A percentile compares a stretch with the other conserved stretches of the same genome.
Evolutionary conservation across 768 basidiomycete genomes (phyloP).

Genomic region (Leccinellum luteum): DNA sequence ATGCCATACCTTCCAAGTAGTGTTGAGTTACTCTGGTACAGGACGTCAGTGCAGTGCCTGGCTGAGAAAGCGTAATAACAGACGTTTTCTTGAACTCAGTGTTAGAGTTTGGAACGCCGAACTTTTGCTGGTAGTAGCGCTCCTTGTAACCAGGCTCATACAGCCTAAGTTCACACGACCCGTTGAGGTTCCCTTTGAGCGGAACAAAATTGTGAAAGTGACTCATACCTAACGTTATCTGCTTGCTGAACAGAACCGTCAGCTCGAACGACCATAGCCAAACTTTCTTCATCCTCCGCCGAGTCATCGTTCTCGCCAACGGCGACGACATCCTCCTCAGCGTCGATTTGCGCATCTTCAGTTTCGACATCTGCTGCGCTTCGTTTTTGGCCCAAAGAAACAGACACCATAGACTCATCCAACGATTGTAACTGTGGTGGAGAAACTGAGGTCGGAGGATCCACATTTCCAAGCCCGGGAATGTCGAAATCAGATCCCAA

Average conservation of each 20-base stretch:
- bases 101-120: conserved; percentile 72
- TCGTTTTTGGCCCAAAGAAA: conserved; percentile 41
- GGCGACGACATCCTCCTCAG: conserved; percentile 22
- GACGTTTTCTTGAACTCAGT: conserved; percentile 70
- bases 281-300: conserved; percentile 47
- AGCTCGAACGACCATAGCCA: conserved; percentile 73
- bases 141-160: conserved; percentile 97
- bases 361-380: conserved; percentile 41
- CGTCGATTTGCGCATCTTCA: conserved; percentile 38
- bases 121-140: conserved; percentile 93
- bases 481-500: conserved; percentile 34
- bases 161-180: conserved; percentile 49
- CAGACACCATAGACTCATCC: conserved; percentile 21
- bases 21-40: conserved; percentile 61
- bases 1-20: conserved; percentile 94
- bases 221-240: conserved; percentile 80
- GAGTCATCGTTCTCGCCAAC: conserved; percentile 41
- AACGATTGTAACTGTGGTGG: conserved; percentile 5
- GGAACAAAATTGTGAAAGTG: background rate
- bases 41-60: conserved; percentile 6
- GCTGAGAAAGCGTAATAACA: conserved; percentile 24
- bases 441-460: conserved; percentile 17
- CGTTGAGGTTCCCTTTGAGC: conserved; percentile 1
- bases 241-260: conserved; percentile 95
- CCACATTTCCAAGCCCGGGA: conserved; percentile 33